These are phyloP conservation scores for Pyricularia pennisetigena DNA, from an alignment of 2,329 filamentous ascomycete species.

Conservation along the genomic window DNA sequence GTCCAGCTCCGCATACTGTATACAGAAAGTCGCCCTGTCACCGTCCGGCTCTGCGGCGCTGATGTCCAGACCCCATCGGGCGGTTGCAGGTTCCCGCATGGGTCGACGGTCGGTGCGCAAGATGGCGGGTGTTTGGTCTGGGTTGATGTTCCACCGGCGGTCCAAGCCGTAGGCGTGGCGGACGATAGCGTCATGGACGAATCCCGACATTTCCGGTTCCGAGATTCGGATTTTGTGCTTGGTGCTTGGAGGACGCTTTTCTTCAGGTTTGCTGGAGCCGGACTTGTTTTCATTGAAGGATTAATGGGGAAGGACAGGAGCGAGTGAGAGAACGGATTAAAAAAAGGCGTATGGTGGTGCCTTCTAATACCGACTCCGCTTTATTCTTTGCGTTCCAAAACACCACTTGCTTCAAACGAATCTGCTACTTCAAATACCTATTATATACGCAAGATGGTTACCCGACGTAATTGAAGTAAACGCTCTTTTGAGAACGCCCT, in stretches of 20 bases:
- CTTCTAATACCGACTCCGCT: too few species aligned
- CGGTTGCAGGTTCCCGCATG: slow-evolving; percentile 1
- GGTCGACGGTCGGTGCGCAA: not conserved
- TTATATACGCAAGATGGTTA: too few species aligned
- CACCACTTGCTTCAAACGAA: too few species aligned
- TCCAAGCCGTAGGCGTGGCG: not conserved
- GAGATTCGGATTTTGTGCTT: not conserved
- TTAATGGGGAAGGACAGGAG: too few species aligned
- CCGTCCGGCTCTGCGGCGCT: slow-evolving; percentile 2
- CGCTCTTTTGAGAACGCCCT: too few species aligned
- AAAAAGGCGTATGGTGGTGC: too few species aligned
- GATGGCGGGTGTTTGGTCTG: not conserved
- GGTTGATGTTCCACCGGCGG: not conserved
- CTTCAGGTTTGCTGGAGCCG: too few species aligned
- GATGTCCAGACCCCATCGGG: not conserved
- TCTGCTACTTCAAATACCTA: too few species aligned
- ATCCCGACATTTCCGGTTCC: slow-evolving; percentile 2
- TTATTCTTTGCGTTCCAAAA: too few species aligned
- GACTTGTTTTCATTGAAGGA: not conserved
- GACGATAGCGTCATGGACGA: not conserved
- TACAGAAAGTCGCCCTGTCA: slow-evolving; percentile 1
- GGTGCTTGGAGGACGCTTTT: not conserved
- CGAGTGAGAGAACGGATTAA: too few species aligned
- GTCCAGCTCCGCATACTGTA: slow-evolving; percentile 1
- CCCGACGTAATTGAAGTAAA: too few species aligned